Evolutionary conservation across 2,329 filamentous ascomycete genomes (phyloP).

Genomic region (Myriosclerotinia duriaeana): DNA sequence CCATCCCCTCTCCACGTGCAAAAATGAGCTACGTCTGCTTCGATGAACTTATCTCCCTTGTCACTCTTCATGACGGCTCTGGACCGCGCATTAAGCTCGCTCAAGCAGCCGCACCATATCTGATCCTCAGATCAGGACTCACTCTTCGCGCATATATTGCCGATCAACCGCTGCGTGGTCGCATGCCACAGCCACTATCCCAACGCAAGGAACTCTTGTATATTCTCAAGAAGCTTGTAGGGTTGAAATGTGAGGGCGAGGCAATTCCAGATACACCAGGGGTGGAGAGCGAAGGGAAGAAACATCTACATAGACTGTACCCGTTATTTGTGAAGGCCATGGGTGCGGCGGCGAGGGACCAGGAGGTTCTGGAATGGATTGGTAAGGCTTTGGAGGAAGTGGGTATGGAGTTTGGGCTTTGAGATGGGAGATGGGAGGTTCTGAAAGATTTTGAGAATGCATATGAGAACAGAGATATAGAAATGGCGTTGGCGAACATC

Average conservation of each 20-base stretch:
- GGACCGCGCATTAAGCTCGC: slow-evolving; percentile 53
- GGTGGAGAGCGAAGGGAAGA: slow-evolving; percentile 59
- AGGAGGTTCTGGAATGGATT: slow-evolving; percentile 57
- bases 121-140: slow-evolving; percentile 78
- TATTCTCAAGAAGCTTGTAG: slow-evolving; percentile 64
- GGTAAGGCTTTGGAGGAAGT: slow-evolving; percentile 62
- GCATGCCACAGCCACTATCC: slow-evolving; percentile 82
- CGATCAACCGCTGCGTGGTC: slow-evolving; percentile 84
- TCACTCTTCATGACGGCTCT: slow-evolving; percentile 52
- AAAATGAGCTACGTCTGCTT: slow-evolving; percentile 79
- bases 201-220: slow-evolving; percentile 78
- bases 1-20: slow-evolving; percentile 62
- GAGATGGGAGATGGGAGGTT: slow-evolving; percentile 16
- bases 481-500: slow-evolving; percentile 4
- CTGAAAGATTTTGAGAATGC: neutral
- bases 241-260: slow-evolving; percentile 65
- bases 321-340: slow-evolving; percentile 69
- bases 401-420: slow-evolving; percentile 52
- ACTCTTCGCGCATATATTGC: slow-evolving; percentile 82
- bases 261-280: slow-evolving; percentile 61
- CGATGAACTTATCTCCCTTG: slow-evolving; percentile 72
- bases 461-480: neutral
- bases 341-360: slow-evolving; percentile 61
- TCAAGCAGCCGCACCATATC: slow-evolving; percentile 71
- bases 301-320: slow-evolving; percentile 79